These are phyloP conservation scores for Verticillium tricorpus DNA, from an alignment of 2,329 filamentous ascomycete species.

Conservation along the genomic window DNA sequence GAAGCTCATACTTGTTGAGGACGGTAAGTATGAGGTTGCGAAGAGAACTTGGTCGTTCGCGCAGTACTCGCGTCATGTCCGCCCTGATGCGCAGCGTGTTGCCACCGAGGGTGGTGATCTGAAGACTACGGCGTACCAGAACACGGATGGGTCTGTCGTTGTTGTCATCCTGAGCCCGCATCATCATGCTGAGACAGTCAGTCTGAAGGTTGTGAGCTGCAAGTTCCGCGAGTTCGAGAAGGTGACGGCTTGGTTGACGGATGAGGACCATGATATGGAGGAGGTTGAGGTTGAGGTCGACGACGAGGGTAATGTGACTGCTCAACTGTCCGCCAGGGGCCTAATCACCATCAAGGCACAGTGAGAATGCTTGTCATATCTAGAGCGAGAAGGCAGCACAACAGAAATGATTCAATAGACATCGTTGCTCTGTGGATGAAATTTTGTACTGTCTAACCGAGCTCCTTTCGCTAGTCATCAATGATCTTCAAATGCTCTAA, in stretches of 20 bases:
- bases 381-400: too few species aligned
- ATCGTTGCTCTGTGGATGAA: too few species aligned
- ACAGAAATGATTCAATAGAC: too few species aligned
- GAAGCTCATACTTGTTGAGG: constrained; percentile 24
- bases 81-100: constrained; percentile 30
- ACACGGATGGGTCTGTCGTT: constrained; percentile 24
- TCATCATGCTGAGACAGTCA: background rate
- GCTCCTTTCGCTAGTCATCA: too few species aligned
- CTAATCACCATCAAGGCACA: constrained; percentile 3
- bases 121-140: constrained; percentile 28
- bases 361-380: background rate
- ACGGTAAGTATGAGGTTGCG: constrained; percentile 23
- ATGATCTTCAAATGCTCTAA: constrained; percentile 2
- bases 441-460: too few species aligned
- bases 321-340: background rate
- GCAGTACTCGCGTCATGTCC: constrained; percentile 31
- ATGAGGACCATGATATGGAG: constrained; percentile 4
- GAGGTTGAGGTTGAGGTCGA: background rate
- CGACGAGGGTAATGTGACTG: background rate
- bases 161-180: constrained; percentile 1
- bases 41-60: constrained; percentile 33
- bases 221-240: background rate
- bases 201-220: background rate
- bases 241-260: constrained; percentile 1
- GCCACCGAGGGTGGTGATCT: constrained; percentile 21